Evolutionary conservation across 495 filamentous ascomycete species (phyloP).

Genomic region (Podospora didyma): DNA sequence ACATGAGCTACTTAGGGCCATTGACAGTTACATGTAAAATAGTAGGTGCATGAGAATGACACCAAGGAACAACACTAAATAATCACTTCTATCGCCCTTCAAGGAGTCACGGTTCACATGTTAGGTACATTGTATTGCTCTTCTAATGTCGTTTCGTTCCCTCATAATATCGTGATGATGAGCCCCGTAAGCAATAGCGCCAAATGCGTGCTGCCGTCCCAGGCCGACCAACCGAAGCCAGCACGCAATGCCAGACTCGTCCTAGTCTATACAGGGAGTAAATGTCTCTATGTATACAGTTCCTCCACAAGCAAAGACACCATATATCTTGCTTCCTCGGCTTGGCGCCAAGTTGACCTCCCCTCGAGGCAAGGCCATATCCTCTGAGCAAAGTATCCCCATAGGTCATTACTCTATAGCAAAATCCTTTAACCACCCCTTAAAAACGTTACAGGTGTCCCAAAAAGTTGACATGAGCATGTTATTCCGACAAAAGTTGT

Average conservation of each 20-base stretch:
- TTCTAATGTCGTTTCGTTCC: slow-evolving; percentile 2
- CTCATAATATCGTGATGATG: slow-evolving; percentile 5
- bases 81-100: too few relatives aligned
- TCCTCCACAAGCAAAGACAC: neutral
- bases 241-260: neutral
- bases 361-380: neutral
- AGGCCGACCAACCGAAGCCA: neutral
- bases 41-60: too few relatives aligned
- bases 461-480: too few relatives aligned
- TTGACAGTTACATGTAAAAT: too few relatives aligned
- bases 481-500: neutral
- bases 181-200: neutral
- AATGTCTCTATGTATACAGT: neutral
- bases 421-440: too few relatives aligned
- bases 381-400: too few relatives aligned
- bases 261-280: slow-evolving; percentile 4
- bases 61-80: too few relatives aligned
- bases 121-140: neutral
- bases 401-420: too few relatives aligned
- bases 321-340: neutral
- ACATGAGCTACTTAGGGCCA: too few relatives aligned
- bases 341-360: neutral
- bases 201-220: neutral
- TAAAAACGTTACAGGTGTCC: too few relatives aligned
- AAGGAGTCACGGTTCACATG: too few relatives aligned